Conservation (phyloP, 345 rosid genomes). For the Citrus sinensis region DVS_A1.0 CM039161.1:3667001-3667500, state of each 20-base stretch:
- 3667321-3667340: not conserved
- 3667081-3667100: slow-evolving; percentile 83
- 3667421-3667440: slow-evolving; percentile 1
- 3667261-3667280: slow-evolving; percentile 99
- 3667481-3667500: not conserved
- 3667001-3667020: slow-evolving; percentile 31
- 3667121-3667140: slow-evolving; percentile 97
- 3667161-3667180: slow-evolving; percentile 74
- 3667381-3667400: not conserved
- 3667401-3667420: not conserved
- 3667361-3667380: not conserved
- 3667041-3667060: slow-evolving; percentile 55
- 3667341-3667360: not conserved
- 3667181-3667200: slow-evolving; percentile 76
- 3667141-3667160: slow-evolving; percentile 92
- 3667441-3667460: not conserved
- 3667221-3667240: slow-evolving; percentile 94
- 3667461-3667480: not conserved
- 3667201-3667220: slow-evolving; percentile 92
- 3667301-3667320: not conserved
- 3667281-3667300: slow-evolving; percentile 78
- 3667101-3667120: slow-evolving; percentile 91
- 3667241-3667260: slow-evolving; percentile 91
- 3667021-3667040: slow-evolving; percentile 37
- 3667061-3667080: slow-evolving; percentile 79